These are phyloP conservation scores for Epichloe brachyelytri DNA, from an alignment of 2,329 filamentous ascomycete genomes.

Conservation along the genomic window DNA sequence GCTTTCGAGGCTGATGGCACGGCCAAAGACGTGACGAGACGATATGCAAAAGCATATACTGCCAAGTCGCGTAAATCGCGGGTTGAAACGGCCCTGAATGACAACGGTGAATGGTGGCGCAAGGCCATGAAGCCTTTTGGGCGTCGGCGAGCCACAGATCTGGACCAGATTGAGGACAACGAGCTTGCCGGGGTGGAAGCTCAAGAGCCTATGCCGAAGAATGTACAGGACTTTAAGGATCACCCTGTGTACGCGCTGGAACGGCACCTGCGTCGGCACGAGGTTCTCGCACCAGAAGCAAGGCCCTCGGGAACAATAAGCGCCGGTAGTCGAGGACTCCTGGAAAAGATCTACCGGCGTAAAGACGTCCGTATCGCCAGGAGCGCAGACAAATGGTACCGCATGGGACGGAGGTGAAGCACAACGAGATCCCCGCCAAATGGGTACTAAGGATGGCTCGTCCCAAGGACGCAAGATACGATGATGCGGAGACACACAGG, in stretches of 20 bases:
- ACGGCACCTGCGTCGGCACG: conserved; percentile 68
- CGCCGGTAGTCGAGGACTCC: conserved; percentile 44
- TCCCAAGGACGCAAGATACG: conserved; percentile 12
- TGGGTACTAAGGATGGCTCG: conserved; percentile 42
- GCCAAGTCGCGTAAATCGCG: conserved; percentile 75
- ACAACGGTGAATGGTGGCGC: conserved; percentile 40
- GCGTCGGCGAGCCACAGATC: conserved; percentile 34
- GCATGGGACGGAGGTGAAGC: conserved; percentile 69
- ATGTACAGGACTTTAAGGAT: conserved; percentile 75
- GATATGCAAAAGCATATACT: conserved; percentile 80
- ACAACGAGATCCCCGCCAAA: conserved; percentile 72
- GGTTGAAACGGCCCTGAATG: conserved; percentile 49
- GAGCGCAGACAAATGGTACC: conserved; percentile 83
- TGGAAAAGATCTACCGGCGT: conserved; percentile 74
- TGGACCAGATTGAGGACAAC: conserved; percentile 74
- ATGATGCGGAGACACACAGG: conserved; percentile 15
- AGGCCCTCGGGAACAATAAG: conserved; percentile 66
- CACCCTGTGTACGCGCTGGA: conserved; percentile 78
- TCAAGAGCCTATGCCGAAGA: conserved; percentile 73
- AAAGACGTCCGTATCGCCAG: conserved; percentile 66
- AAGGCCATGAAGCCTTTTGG: conserved; percentile 37
- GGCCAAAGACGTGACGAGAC: conserved; percentile 71
- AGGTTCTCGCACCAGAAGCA: conserved; percentile 62
- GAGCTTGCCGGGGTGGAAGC: conserved; percentile 60
- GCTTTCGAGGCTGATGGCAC: conserved; percentile 71